Evolutionary conservation across 257 asterid species (phyloP).

Genomic region (Lycium barbarum): DNA sequence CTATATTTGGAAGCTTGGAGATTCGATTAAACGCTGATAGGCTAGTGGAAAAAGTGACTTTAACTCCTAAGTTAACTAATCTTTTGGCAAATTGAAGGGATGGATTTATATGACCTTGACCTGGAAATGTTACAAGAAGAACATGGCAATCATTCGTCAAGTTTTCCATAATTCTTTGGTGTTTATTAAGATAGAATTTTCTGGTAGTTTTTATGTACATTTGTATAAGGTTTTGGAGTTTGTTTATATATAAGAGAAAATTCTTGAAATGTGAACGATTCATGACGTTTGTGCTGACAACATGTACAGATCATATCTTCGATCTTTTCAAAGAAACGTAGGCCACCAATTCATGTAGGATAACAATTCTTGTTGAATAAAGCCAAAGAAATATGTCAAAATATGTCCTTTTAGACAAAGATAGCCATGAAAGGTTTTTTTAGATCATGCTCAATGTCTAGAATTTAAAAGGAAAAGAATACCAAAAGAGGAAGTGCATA

Average conservation of each 20-base stretch:
- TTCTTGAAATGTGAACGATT: neutral
- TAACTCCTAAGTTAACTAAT: conserved; percentile 18
- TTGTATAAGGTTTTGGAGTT: no score
- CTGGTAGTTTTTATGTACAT: no score
- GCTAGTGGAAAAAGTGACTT: conserved; percentile 35
- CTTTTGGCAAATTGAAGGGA: conserved; percentile 34
- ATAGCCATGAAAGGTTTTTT: neutral
- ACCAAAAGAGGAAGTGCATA: neutral
- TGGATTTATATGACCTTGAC: conserved; percentile 45
- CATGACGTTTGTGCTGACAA: conserved; percentile 1
- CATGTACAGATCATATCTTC: neutral
- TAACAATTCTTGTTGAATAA: neutral
- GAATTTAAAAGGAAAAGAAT: neutral
- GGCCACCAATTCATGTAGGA: neutral
- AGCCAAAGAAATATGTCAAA: neutral
- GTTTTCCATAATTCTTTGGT: neutral
- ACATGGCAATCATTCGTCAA: conserved; percentile 34
- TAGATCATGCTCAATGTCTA: neutral
- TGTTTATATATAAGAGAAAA: neutral
- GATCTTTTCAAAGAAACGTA: neutral
- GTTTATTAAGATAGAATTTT: no score
- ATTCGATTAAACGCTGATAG: conserved; percentile 6
- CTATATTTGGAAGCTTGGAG: neutral
- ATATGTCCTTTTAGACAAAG: neutral
- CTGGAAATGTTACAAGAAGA: conserved; percentile 44